A percentile compares a stretch with the other conserved stretches of the same genome.
Evolutionary conservation across 2,329 filamentous ascomycete genomes (phyloP).

Genomic region (Rutstroemia sp.): DNA sequence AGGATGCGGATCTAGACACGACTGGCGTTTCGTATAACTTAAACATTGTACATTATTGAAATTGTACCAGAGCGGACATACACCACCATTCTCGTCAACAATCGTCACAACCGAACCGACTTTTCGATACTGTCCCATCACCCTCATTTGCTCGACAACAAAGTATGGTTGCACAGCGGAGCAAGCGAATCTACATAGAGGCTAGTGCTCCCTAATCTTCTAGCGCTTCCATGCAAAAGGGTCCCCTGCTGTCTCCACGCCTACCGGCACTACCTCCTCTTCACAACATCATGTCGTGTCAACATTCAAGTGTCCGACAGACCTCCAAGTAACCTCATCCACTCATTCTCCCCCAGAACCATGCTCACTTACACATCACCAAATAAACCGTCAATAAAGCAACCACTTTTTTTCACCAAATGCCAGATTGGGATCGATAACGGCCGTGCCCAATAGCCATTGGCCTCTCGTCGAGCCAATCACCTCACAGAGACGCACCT

Average conservation of each 20-base stretch:
- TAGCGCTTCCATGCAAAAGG: constrained; percentile 6
- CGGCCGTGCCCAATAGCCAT: neutral
- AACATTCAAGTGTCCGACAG: neutral
- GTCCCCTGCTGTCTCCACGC: constrained; percentile 1
- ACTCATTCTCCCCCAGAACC: constrained; percentile 5
- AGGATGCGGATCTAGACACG: neutral
- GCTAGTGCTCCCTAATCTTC: constrained; percentile 2
- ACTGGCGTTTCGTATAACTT: neutral
- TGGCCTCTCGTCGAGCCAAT: neutral
- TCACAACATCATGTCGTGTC: constrained; percentile 7
- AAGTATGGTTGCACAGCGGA: neutral
- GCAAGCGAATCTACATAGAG: neutral
- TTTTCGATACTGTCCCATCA: neutral
- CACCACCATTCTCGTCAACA: neutral
- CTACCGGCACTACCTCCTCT: constrained; percentile 7
- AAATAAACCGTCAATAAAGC: neutral
- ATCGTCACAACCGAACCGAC: neutral
- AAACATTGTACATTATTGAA: too few relatives aligned
- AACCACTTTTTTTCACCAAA: neutral
- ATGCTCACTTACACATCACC: neutral
- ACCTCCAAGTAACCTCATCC: neutral
- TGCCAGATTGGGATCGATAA: neutral
- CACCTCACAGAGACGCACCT: neutral
- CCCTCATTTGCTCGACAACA: neutral
- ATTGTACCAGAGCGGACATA: too few relatives aligned